phyloP scores from a whole-genome alignment of 2,329 filamentous ascomycete genomes.

The Aspergillus sp. region DNA sequence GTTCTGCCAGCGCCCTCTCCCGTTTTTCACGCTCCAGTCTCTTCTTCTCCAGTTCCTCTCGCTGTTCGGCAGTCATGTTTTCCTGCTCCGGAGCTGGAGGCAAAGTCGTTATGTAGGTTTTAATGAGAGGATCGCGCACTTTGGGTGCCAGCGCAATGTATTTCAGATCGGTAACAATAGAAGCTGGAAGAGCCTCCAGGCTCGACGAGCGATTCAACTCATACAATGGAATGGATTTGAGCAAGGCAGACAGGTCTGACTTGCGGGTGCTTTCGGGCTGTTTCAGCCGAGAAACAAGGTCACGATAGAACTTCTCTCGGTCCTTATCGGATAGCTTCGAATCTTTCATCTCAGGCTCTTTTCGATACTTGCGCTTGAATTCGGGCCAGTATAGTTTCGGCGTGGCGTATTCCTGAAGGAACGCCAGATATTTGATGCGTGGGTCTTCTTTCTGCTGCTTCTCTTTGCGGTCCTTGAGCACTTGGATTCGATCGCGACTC shows the following conservation, averaged over 20 bases:
- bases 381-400: conserved; percentile 97
- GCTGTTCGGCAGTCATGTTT: conserved; percentile 38
- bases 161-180: conserved; percentile 45
- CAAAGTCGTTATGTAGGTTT: conserved; percentile 45
- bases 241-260: conserved; percentile 45
- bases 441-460: conserved; percentile 81
- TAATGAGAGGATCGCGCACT: conserved; percentile 41
- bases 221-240: conserved; percentile 44
- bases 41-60: conserved; percentile 37
- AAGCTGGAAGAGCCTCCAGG: conserved; percentile 38
- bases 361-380: conserved; percentile 87
- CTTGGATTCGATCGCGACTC: conserved; percentile 73
- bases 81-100: conserved; percentile 37
- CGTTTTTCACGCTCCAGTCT: conserved; percentile 43
- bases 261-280: conserved; percentile 46
- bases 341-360: conserved; percentile 69
- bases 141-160: conserved; percentile 43
- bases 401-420: conserved; percentile 78
- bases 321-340: conserved; percentile 47
- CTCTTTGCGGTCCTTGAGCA: conserved; percentile 69
- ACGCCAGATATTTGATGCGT: conserved; percentile 73
- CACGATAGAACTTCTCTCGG: conserved; percentile 50
- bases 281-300: conserved; percentile 48
- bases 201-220: conserved; percentile 41
- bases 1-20: conserved; percentile 44